A percentile compares a stretch with the other conserved stretches of the same genome.
These are phyloP conservation scores for Melaleuca alternifolia DNA, from an alignment of 345 rosid species.

Conservation along the genomic window DNA sequence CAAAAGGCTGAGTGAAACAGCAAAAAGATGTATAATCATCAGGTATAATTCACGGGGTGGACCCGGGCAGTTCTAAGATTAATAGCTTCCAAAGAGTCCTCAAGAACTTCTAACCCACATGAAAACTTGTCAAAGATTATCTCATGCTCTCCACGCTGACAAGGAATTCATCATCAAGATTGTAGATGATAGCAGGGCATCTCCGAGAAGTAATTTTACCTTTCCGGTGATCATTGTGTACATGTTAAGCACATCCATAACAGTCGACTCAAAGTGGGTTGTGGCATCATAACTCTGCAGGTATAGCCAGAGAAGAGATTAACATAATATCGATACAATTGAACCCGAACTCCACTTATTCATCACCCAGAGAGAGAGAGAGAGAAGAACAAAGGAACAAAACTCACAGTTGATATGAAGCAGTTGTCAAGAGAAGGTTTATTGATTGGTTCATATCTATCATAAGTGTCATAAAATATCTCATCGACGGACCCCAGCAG, in stretches of 20 bases:
- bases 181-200: not conserved
- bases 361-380: not conserved
- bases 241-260: conserved; percentile 78
- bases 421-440: conserved; percentile 85
- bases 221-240: conserved; percentile 94
- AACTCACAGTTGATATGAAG: conserved; percentile 75
- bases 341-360: not conserved
- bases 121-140: not conserved
- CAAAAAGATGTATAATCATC: not conserved
- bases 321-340: not conserved
- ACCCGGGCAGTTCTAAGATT: not conserved
- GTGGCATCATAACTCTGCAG: conserved; percentile 94
- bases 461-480: conserved; percentile 70
- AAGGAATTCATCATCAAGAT: not conserved
- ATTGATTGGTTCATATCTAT: conserved; percentile 75
- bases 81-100: not conserved
- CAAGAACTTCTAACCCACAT: not conserved
- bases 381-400: not conserved
- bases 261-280: conserved; percentile 93
- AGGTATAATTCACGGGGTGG: not conserved
- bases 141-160: not conserved
- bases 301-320: not conserved
- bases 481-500: conserved; percentile 84
- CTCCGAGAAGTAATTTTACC: conserved; percentile 22
- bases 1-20: not conserved